Conservation (phyloP, 306 rosid genomes). For the Ceratonia siliqua region DNA sequence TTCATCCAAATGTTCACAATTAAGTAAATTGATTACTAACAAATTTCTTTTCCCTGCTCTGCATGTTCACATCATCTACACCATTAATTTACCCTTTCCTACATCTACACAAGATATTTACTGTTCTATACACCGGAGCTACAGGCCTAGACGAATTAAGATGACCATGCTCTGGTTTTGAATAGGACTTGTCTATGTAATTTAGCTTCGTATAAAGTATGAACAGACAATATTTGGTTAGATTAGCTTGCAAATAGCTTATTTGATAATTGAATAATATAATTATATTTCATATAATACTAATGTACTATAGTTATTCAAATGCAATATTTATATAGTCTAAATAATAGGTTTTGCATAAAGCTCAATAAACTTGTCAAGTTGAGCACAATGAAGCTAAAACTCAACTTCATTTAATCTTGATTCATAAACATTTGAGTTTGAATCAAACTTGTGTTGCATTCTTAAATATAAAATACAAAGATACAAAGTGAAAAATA, state of each 20-base stretch:
- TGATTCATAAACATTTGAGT: not conserved
- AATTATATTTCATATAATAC: not conserved
- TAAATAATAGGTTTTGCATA: not conserved
- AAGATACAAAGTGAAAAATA: constrained; percentile 9
- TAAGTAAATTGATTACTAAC: not conserved
- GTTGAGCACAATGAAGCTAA: not conserved
- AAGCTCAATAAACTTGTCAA: not conserved
- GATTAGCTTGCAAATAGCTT: not conserved
- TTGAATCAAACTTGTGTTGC: not conserved
- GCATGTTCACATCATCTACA: not conserved
- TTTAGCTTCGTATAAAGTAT: not conserved
- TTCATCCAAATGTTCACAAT: not conserved
- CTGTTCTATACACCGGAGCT: not conserved
- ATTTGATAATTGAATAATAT: not conserved
- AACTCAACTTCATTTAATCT: not conserved
- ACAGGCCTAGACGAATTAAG: constrained; percentile 3
- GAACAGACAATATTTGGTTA: not conserved
- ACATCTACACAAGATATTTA: constrained; percentile 5
- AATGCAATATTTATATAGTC: not conserved
- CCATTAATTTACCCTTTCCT: not conserved
- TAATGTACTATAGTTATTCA: not conserved
- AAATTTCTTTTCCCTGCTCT: not conserved
- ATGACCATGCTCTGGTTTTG: not conserved
- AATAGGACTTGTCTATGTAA: not conserved
- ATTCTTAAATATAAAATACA: not conserved